A percentile compares a stretch with the other conserved stretches of the same genome.
phyloP scores from a whole-genome alignment of 257 asterid species.

The Ocimum tenuiflorum region DNA sequence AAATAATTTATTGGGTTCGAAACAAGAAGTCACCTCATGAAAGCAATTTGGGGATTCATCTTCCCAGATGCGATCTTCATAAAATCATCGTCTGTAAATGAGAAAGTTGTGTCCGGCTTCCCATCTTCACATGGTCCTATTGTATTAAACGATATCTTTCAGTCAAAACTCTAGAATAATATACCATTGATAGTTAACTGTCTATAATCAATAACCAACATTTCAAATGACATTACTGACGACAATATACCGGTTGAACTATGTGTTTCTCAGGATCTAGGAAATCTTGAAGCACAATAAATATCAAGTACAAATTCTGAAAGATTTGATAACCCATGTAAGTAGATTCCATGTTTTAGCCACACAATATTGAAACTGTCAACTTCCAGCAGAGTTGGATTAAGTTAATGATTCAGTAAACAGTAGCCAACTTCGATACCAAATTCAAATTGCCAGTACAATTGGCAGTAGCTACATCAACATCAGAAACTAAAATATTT shows the following conservation, averaged over 20 bases:
- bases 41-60: conserved; percentile 61
- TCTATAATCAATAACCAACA: conserved; percentile 22
- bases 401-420: neutral
- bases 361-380: neutral
- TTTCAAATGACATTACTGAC: conserved; percentile 37
- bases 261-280: neutral
- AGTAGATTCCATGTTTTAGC: neutral
- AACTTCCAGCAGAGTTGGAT: neutral
- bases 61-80: conserved; percentile 43
- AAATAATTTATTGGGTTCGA: neutral
- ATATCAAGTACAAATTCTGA: neutral
- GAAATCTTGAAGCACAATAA: neutral
- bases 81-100: conserved; percentile 73
- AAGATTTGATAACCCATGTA: neutral
- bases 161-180: neutral
- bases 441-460: neutral
- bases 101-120: conserved; percentile 91
- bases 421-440: neutral
- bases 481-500: neutral
- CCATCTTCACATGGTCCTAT: conserved; percentile 78
- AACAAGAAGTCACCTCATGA: conserved; percentile 43
- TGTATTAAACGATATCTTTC: neutral
- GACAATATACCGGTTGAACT: neutral
- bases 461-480: neutral
- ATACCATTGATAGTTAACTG: neutral